Percentiles rank a stretch among this genome's conserved stretches.
Conservation (phyloP, 1,284 basidiomycete species). For the Moesziomyces globuligerus region DNA sequence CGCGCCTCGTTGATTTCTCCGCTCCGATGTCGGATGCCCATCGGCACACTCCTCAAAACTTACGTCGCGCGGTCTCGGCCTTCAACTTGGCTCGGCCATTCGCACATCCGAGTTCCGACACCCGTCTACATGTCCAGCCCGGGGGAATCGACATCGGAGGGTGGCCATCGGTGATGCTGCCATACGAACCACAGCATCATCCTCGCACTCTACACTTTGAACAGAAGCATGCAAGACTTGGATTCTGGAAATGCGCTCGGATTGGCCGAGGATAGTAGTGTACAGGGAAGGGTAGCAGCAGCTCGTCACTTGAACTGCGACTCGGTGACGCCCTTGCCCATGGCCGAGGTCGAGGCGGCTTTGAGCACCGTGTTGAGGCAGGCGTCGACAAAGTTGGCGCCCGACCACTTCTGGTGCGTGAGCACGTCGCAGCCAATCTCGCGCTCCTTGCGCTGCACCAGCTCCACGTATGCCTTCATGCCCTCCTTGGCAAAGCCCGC, state of each 20-base stretch:
- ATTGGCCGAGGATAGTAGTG: constrained; percentile 5
- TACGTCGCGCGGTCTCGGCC: too few species aligned
- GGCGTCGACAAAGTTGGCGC: constrained; percentile 90
- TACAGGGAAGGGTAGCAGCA: constrained; percentile 1
- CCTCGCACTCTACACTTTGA: too few species aligned
- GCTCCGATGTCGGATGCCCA: too few species aligned
- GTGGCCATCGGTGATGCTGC: too few species aligned
- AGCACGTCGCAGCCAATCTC: constrained; percentile 69
- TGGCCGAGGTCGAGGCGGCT: constrained; percentile 92
- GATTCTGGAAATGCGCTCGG: background rate
- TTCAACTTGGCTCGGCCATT: too few species aligned
- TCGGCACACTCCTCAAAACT: too few species aligned
- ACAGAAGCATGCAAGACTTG: background rate
- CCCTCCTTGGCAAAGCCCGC: constrained; percentile 82
- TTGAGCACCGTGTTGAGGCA: constrained; percentile 94
- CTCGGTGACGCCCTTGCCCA: constrained; percentile 94
- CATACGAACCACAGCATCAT: too few species aligned
- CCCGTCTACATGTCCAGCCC: too few species aligned
- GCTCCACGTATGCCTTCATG: constrained; percentile 74
- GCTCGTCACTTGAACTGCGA: constrained; percentile 76
- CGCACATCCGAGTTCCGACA: too few species aligned
- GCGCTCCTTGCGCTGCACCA: constrained; percentile 71
- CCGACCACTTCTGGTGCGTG: constrained; percentile 79
- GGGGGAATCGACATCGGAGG: too few species aligned
- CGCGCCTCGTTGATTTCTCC: too few species aligned